Evolutionary conservation across 257 asterid genomes (phyloP).

Genomic region (Fraxinus quadrangulata): DNA sequence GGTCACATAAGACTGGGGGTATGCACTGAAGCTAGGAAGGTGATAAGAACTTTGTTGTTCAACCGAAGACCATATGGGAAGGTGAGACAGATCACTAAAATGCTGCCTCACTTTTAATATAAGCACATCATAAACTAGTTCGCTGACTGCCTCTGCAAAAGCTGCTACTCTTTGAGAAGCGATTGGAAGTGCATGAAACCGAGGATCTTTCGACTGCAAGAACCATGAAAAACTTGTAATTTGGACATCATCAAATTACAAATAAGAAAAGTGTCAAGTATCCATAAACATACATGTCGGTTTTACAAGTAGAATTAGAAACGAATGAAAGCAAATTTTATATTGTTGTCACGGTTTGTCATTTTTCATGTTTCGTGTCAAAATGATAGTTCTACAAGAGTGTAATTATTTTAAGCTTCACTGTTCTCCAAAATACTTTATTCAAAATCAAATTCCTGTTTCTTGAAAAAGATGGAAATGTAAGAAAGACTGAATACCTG

Average conservation of each 20-base stretch:
- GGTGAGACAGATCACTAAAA: conserved; percentile 66
- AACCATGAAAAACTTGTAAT: conserved; percentile 27
- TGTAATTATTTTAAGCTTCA: conserved; percentile 20
- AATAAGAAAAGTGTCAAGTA: neutral
- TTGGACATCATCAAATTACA: neutral
- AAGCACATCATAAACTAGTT: conserved; percentile 94
- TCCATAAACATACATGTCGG: neutral
- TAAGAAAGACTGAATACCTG: conserved; percentile 55
- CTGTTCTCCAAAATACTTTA: neutral
- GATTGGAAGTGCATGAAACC: conserved; percentile 95
- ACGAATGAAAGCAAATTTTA: neutral
- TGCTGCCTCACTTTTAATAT: conserved; percentile 84
- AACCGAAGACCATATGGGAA: conserved; percentile 87
- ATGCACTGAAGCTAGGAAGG: conserved; percentile 87
- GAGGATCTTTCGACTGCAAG: conserved; percentile 94
- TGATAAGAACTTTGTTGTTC: conserved; percentile 73
- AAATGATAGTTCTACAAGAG: neutral
- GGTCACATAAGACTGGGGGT: conserved; percentile 90
- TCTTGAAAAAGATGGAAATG: conserved; percentile 12
- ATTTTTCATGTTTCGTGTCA: neutral
- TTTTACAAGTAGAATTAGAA: conserved; percentile 30
- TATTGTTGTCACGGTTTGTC: neutral
- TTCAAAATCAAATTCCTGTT: neutral
- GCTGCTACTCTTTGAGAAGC: conserved; percentile 88
- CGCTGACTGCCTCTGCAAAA: conserved; percentile 90